Base-by-base conservation (phyloP, 202 grass and related monocot species). In the Tripidium arundinaceum region DNA sequence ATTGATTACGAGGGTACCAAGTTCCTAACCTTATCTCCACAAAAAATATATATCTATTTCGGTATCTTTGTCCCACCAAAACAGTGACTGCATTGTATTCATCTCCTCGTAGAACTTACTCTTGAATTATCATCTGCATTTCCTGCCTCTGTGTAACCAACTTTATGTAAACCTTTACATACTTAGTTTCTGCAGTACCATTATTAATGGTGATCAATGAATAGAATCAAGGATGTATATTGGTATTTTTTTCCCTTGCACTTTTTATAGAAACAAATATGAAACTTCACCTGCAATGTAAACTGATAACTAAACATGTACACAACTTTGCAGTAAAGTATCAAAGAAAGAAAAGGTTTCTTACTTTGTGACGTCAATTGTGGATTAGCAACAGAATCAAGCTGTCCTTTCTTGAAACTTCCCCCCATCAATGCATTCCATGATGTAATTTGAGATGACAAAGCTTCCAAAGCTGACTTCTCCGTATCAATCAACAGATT, bases 1-100 rank as follows among this genome's bases (percentile, higher is more conserved):
- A 88, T 98, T 89, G 95, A 98, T 74, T 94, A 89, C 34, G 95
- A 98, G n/a, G 95, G 95, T 98, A 93, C 68, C 31, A 65, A 52
- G 4, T 45, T 24, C 61, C 22, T 80, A 62, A 66, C 19, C 42
- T 45, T 78, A 11, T 79, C 64, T 62, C 58, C 28, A 41, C 29
- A 45, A 45, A 0, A 18, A 6, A 15, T 14, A 1, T 66, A 3
- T 66, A 37, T n/a, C n/a, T n/a, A n/a, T n/a, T n/a, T 31, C 0
- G 8, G 28, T 65, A 18, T 50, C 9, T 19, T 62, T 65, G 26
- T 86, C 27, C 46, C 18, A 57, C 33, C 54, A n/a, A 62, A 76
- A 64, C 15, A 27, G 38, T 16, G 38, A 49, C 58, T 58, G 42
- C 37, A 29, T 57, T 47, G 18, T 37, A 10, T 82, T 65, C 36